Evolutionary conservation across 768 basidiomycete genomes (phyloP).

Genomic region (Leucosporidium yakuticum): DNA sequence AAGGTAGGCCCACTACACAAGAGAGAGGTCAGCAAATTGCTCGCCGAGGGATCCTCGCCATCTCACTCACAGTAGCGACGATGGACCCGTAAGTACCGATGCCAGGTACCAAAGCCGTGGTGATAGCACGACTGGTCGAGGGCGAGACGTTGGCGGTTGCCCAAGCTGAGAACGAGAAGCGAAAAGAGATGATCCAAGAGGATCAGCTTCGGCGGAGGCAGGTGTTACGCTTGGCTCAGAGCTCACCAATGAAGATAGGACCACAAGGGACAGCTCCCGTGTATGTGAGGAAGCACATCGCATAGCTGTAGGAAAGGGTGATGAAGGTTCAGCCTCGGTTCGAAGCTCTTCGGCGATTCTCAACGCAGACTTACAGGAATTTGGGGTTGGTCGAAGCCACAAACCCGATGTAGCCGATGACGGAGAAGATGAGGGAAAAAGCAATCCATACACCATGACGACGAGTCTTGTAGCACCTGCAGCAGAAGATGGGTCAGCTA

Average conservation of each 20-base stretch:
- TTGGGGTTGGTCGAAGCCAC: background rate
- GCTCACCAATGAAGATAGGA: slow-evolving; percentile 24
- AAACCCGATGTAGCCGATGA: background rate
- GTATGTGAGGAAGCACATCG: slow-evolving; percentile 35
- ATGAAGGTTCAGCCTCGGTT: slow-evolving; percentile 15
- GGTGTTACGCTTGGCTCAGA: background rate
- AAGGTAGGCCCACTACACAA: slow-evolving; percentile 25
- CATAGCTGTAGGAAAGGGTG: slow-evolving; percentile 1
- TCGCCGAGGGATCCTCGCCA: too few species aligned
- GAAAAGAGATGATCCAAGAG: background rate
- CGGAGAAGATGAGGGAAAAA: slow-evolving; percentile 15
- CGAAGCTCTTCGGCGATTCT: slow-evolving; percentile 1
- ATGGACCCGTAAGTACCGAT: slow-evolving; percentile 22
- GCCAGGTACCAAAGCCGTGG: slow-evolving; percentile 17
- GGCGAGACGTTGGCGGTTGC: slow-evolving; percentile 21
- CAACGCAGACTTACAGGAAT: background rate
- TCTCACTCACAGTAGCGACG: background rate
- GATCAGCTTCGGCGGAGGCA: slow-evolving; percentile 11
- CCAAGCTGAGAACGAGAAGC: slow-evolving; percentile 6
- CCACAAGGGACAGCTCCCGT: slow-evolving; percentile 28
- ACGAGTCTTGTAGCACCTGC: slow-evolving; percentile 54
- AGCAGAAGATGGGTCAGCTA: background rate
- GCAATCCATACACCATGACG: slow-evolving; percentile 49
- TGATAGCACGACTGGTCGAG: slow-evolving; percentile 16
- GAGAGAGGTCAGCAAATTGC: background rate